Conservation (phyloP, 805 yeast genomes). For the Brettanomyces custersianus region DNA sequence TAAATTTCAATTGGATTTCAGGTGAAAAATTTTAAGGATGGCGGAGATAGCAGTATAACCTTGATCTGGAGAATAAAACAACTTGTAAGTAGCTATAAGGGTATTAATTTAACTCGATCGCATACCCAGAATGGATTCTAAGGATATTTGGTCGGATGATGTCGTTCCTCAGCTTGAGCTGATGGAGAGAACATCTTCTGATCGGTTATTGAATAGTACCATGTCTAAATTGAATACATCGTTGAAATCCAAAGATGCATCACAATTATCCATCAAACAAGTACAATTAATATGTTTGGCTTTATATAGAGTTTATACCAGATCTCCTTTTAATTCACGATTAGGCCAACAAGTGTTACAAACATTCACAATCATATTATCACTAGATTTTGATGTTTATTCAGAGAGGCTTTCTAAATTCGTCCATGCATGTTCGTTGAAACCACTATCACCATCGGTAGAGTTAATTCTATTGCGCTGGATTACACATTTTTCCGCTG, state of each 20-base stretch:
- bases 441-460: constrained; percentile 43
- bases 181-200: constrained; percentile 24
- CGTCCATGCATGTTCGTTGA: constrained; percentile 25
- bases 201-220: constrained; percentile 27
- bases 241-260: constrained; percentile 13
- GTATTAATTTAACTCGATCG: neutral
- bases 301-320: constrained; percentile 39
- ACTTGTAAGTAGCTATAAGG: no score
- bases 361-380: constrained; percentile 30
- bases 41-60: no score
- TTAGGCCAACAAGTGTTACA: constrained; percentile 36
- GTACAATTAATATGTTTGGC: constrained; percentile 24
- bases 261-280: constrained; percentile 11
- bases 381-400: constrained; percentile 19
- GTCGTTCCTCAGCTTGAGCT: constrained; percentile 11
- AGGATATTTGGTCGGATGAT: constrained; percentile 7
- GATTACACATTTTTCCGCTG: constrained; percentile 33
- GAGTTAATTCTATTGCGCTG: constrained; percentile 50
- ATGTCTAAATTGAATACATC: constrained; percentile 24
- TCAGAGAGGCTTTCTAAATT: constrained; percentile 28
- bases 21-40: no score
- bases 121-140: neutral
- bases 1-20: no score
- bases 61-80: no score
- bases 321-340: constrained; percentile 38